A percentile compares a stretch with the other conserved stretches of the same genome.
These are phyloP conservation scores for Didymellaceae sp. DNA, from an alignment of 2,329 filamentous ascomycete genomes.

Conservation along the genomic window DNA sequence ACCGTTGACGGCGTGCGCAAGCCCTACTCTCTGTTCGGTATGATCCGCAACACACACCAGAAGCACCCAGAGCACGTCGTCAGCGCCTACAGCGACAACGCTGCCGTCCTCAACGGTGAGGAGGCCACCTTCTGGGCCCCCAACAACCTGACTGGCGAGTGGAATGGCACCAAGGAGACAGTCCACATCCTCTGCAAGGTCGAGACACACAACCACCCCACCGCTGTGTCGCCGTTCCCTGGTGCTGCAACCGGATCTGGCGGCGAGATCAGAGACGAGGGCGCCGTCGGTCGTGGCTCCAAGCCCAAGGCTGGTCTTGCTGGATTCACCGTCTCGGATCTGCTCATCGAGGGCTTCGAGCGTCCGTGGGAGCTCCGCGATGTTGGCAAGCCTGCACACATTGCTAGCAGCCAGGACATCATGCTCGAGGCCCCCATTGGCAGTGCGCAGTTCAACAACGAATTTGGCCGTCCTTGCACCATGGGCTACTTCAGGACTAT, in stretches of 20 bases:
- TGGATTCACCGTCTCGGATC: constrained; percentile 94
- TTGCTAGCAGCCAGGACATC: constrained; percentile 92
- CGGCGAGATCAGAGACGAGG: constrained; percentile 94
- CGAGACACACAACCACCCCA: constrained; percentile 97
- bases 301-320: constrained; percentile 89
- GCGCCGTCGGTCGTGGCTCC: constrained; percentile 90
- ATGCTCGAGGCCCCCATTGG: constrained; percentile 98
- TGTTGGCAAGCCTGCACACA: constrained; percentile 87
- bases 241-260: constrained; percentile 95
- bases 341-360: constrained; percentile 81
- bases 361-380: constrained; percentile 87
- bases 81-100: constrained; percentile 97
- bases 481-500: constrained; percentile 92
- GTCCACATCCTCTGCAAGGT: constrained; percentile 93
- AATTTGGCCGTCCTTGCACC: constrained; percentile 90
- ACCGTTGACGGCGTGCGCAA: constrained; percentile 87
- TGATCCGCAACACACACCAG: constrained; percentile 95
- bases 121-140: constrained; percentile 83
- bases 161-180: constrained; percentile 83
- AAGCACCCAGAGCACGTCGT: constrained; percentile 80
- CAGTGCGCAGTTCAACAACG: constrained; percentile 95
- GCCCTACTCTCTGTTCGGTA: constrained; percentile 83
- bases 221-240: constrained; percentile 90
- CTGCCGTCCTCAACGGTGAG: constrained; percentile 83
- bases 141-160: constrained; percentile 82